Base-by-base conservation (phyloP, 2,329 filamentous ascomycete species). In the Pestalotiopsis sp. region DNA sequence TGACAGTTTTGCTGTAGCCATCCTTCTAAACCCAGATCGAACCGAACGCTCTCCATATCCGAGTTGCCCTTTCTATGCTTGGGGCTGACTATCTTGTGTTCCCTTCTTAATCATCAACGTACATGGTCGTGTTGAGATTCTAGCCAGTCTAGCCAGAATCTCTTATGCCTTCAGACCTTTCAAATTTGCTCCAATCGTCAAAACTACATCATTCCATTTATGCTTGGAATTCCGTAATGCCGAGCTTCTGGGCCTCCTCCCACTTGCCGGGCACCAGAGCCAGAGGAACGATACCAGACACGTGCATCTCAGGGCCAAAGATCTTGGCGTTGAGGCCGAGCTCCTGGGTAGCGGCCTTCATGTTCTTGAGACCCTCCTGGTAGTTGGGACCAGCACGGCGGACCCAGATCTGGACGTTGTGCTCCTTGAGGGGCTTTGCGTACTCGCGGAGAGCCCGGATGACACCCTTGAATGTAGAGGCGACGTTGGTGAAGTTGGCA, bases 401-500 rank as follows among this genome's bases (percentile, higher is more conserved):
- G 72, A 98, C 95, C 96, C 95, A 98, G 87, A 98, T 98, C 85
- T 97, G 92, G 74, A 96, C 93, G 79, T 97, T 97, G 91, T 99
- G 96, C 89, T 99, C 96, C 79, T 90, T 90, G 75, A 99, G 90
- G 72, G 92, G 88, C 72, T 91, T 90, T 70, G 95, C 89, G 76
- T 95, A 94, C 84, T 98, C 96, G 74, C 95, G 91, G 74, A 99
- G 90, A 70, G 96, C 96, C 76, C 94, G 92, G 81, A 99, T 99
- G 82, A 99, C 95, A 87, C 96, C 96, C 90, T 99, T 99, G 92
- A 99, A 99, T 73, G 96, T 99, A 77, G 93, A 96, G 70, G 96
- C 96, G 67, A 99, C 96, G 86, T 98, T 99, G 88, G 96, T 99
- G 88, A 99, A 99, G 92, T 99, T 99, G 88, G 96, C 96, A 89